Conservation (phyloP, 768 basidiomycete species). For the Daedaleopsis sinensis region DNA sequence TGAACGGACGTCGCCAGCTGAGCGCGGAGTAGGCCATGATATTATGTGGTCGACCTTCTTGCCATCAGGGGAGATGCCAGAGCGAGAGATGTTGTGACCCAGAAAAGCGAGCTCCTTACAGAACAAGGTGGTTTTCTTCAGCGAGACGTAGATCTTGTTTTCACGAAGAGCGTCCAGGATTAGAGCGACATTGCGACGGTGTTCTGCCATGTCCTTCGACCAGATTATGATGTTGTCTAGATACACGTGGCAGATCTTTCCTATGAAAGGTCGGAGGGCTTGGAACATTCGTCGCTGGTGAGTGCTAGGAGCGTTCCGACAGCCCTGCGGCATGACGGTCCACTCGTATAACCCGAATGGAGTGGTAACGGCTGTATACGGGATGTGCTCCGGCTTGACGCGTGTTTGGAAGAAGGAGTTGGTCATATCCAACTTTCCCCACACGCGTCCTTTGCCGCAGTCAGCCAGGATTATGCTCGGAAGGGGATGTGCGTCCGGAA, state of each 20-base stretch:
- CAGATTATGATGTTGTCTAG: constrained; percentile 51
- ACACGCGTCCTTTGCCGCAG: too few relatives aligned
- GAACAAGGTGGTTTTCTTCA: constrained; percentile 34
- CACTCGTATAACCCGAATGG: constrained; percentile 41
- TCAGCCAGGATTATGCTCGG: too few relatives aligned
- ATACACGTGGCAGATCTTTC: constrained; percentile 50
- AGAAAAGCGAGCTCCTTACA: constrained; percentile 33
- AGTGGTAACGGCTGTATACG: constrained; percentile 40
- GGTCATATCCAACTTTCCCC: too few relatives aligned
- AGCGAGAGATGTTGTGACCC: constrained; percentile 34
- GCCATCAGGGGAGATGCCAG: constrained; percentile 34
- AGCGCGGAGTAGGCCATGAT: constrained; percentile 35
- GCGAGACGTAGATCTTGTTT: constrained; percentile 29
- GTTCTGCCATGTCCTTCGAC: too few relatives aligned
- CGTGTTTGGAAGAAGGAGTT: too few relatives aligned
- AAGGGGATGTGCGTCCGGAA: too few relatives aligned
- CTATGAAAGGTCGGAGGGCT: too few relatives aligned
- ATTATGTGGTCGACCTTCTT: constrained; percentile 32
- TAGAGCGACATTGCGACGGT: constrained; percentile 17
- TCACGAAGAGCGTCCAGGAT: constrained; percentile 24
- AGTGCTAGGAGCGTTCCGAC: too few relatives aligned
- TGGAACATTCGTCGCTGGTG: too few relatives aligned
- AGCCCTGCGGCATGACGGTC: too few relatives aligned
- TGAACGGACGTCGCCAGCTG: too few relatives aligned
- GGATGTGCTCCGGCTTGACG: constrained; percentile 32